Conservation (phyloP, 2,329 filamentous ascomycete genomes). For the Nigrograna mackinnonii region DNA sequence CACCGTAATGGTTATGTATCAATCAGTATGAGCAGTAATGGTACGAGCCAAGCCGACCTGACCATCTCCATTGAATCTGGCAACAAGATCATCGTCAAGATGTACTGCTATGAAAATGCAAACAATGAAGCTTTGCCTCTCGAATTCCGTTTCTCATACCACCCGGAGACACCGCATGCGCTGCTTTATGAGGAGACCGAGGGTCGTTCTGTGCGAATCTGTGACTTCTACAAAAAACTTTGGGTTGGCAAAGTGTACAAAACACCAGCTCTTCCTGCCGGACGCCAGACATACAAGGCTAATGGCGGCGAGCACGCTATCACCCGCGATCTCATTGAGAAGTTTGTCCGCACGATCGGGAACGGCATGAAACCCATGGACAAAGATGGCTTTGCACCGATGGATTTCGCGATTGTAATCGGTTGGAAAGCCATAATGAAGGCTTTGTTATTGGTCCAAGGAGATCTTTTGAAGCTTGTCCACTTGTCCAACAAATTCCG, state of each 20-base stretch:
- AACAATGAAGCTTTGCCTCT: constrained; percentile 9
- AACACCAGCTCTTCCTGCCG: constrained; percentile 7
- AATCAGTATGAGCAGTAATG: constrained; percentile 16
- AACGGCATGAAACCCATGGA: constrained; percentile 11
- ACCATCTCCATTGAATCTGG: constrained; percentile 16
- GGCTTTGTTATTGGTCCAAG: constrained; percentile 11
- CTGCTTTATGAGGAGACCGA: constrained; percentile 14
- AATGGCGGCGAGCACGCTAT: constrained; percentile 12
- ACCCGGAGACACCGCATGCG: constrained; percentile 15
- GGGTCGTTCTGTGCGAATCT: constrained; percentile 14
- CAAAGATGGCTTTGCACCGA: constrained; percentile 7
- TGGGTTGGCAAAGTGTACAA: constrained; percentile 17
- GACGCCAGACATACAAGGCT: constrained; percentile 10
- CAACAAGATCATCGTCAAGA: constrained; percentile 16
- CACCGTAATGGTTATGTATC: constrained; percentile 14
- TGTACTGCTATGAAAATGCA: constrained; percentile 16
- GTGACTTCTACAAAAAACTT: constrained; percentile 15
- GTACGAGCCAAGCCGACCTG: constrained; percentile 12
- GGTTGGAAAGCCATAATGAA: constrained; percentile 35
- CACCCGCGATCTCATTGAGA: constrained; percentile 9
- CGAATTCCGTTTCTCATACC: constrained; percentile 16
- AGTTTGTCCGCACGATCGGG: constrained; percentile 14
- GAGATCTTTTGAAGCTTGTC: constrained; percentile 18
- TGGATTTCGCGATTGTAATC: constrained; percentile 43
- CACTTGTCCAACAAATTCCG: constrained; percentile 19